phyloP scores from a whole-genome alignment of 805 yeast species.

The Candida koratica region DNA sequence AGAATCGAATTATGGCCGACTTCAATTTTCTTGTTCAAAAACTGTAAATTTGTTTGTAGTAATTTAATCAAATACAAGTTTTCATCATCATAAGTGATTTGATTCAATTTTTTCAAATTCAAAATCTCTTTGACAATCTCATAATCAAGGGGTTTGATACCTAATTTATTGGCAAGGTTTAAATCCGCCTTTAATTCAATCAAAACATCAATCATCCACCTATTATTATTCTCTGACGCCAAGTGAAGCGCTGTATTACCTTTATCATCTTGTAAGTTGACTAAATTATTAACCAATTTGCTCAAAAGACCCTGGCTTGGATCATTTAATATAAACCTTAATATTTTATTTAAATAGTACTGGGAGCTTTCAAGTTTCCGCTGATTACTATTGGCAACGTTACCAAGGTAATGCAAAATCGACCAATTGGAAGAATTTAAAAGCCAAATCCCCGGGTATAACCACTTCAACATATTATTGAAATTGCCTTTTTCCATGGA shows the following conservation, averaged over 20 bases:
- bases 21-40: conserved; percentile 25
- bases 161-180: conserved; percentile 73
- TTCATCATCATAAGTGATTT: conserved; percentile 15
- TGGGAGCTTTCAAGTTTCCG: conserved; percentile 32
- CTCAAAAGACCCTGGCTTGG: conserved; percentile 19
- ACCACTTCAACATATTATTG: conserved; percentile 59
- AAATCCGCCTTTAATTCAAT: conserved; percentile 46
- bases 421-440: conserved; percentile 66
- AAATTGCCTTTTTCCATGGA: conserved; percentile 77
- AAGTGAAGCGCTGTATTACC: conserved; percentile 40
- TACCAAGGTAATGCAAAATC: conserved; percentile 80
- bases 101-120: conserved; percentile 15
- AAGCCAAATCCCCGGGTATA: conserved; percentile 57
- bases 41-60: conserved; percentile 31
- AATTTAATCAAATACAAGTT: conserved; percentile 33
- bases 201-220: conserved; percentile 36
- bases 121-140: conserved; percentile 54
- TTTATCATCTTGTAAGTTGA: conserved; percentile 33
- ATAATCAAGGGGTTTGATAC: conserved; percentile 81
- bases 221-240: conserved; percentile 37
- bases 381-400: conserved; percentile 22
- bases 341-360: conserved; percentile 32
- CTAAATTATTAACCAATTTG: conserved; percentile 20
- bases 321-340: conserved; percentile 29
- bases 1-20: conserved; percentile 12